Evolutionary conservation across 768 basidiomycete species (phyloP).

Genomic region (Gyrodon lividus): DNA sequence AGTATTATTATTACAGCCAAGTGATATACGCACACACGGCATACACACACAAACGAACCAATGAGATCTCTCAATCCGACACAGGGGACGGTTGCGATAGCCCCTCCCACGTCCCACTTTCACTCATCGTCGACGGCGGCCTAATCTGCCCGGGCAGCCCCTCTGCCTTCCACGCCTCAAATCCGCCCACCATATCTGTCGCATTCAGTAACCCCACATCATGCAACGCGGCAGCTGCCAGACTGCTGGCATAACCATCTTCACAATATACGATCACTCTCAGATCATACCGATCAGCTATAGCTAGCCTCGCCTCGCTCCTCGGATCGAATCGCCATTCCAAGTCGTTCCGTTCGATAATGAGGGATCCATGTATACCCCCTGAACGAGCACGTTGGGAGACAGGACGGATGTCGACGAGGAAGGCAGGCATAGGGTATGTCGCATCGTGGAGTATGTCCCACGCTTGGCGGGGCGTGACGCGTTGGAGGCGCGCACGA

Average conservation of each 20-base stretch:
- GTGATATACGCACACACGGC: background rate
- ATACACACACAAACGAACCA: background rate
- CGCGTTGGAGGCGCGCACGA: conserved; percentile 62
- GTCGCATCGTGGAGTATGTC: conserved; percentile 54
- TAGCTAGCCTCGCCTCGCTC: conserved; percentile 51
- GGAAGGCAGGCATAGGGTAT: conserved; percentile 59
- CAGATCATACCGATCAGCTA: conserved; percentile 75
- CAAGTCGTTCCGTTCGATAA: conserved; percentile 73
- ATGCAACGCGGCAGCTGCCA: conserved; percentile 69
- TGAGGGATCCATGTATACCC: conserved; percentile 62
- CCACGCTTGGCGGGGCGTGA: conserved; percentile 59
- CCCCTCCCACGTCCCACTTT: conserved; percentile 31
- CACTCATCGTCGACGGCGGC: conserved; percentile 29
- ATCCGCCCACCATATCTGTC: conserved; percentile 78
- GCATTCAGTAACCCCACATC: conserved; percentile 70
- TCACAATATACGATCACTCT: conserved; percentile 73
- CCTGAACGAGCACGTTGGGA: conserved; percentile 59
- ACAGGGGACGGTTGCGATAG: conserved; percentile 28
- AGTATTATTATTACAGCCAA: background rate
- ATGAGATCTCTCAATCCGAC: conserved; percentile 16
- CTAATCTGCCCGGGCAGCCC: conserved; percentile 56
- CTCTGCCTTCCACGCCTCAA: conserved; percentile 66
- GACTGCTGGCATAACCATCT: conserved; percentile 69
- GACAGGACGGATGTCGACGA: conserved; percentile 76
- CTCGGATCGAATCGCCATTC: conserved; percentile 84